Evolutionary conservation across 495 filamentous ascomycete genomes (phyloP).

Genomic region (Penicillium dipodomyicola): DNA sequence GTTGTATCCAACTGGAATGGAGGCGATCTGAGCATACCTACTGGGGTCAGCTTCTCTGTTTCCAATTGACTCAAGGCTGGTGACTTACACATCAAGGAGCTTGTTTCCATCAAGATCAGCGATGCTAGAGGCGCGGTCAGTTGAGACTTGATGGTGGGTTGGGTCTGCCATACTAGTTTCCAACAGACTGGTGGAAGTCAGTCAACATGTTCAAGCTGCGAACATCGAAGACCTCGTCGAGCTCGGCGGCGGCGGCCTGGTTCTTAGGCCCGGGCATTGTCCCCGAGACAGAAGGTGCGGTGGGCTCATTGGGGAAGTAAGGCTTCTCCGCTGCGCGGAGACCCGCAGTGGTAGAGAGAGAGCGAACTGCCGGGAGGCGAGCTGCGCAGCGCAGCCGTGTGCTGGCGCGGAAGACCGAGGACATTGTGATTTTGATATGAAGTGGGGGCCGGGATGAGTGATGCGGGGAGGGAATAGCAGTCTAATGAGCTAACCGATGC

Average conservation of each 20-base stretch:
- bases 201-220: slow-evolving; percentile 89
- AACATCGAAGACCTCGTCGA: slow-evolving; percentile 89
- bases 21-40: slow-evolving; percentile 93
- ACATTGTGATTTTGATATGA: slow-evolving; percentile 35
- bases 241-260: slow-evolving; percentile 64
- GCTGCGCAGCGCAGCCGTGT: slow-evolving; percentile 40
- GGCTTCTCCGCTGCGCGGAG: slow-evolving; percentile 48
- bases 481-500: slow-evolving; percentile 4
- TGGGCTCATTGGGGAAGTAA: slow-evolving; percentile 74
- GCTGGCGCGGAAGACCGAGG: slow-evolving; percentile 44
- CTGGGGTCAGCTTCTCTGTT: slow-evolving; percentile 18
- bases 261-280: slow-evolving; percentile 81
- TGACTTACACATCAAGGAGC: slow-evolving; percentile 71
- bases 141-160: slow-evolving; percentile 23
- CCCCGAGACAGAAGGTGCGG: slow-evolving; percentile 68
- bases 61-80: neutral
- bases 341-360: slow-evolving; percentile 42
- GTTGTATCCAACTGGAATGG: slow-evolving; percentile 96
- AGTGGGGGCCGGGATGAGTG: neutral
- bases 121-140: slow-evolving; percentile 53
- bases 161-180: slow-evolving; percentile 53
- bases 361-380: slow-evolving; percentile 38
- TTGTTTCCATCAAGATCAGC: slow-evolving; percentile 74
- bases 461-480: slow-evolving; percentile 19
- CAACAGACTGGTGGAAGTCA: slow-evolving; percentile 68